Conservation (phyloP, 1,284 basidiomycete genomes). For the Fomitopsis betulina region DNA sequence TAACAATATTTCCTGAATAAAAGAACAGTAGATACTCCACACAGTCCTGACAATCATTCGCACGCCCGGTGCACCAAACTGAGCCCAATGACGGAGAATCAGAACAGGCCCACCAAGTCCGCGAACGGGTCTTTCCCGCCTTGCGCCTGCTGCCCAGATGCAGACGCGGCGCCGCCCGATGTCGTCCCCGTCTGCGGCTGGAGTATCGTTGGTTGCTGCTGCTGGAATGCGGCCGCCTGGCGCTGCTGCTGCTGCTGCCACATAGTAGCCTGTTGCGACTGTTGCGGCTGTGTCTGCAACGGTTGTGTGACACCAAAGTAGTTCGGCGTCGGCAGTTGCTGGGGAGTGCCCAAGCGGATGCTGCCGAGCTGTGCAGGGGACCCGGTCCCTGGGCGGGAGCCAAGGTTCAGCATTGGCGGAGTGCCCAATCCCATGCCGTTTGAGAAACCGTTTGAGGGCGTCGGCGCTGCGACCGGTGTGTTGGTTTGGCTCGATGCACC, state of each 20-base stretch:
- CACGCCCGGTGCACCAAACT: background rate
- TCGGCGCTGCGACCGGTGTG: conserved; percentile 1
- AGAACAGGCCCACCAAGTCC: conserved; percentile 74
- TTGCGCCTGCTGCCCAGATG: conserved; percentile 29
- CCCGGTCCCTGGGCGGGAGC: conserved; percentile 12
- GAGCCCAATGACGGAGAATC: background rate
- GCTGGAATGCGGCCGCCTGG: conserved; percentile 8
- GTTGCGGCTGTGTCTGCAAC: conserved; percentile 13
- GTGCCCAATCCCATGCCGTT: conserved; percentile 10
- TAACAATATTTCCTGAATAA: conserved; percentile 1
- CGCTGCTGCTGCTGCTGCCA: conserved; percentile 16
- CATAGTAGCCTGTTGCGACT: background rate
- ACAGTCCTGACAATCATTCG: background rate
- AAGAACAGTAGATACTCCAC: background rate
- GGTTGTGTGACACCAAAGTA: conserved; percentile 7
- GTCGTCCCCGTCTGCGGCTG: conserved; percentile 11
- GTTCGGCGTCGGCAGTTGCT: conserved; percentile 14
- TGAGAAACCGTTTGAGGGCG: conserved; percentile 5
- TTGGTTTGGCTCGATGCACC: conserved; percentile 2
- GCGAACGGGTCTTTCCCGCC: conserved; percentile 73
- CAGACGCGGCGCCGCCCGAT: conserved; percentile 11
- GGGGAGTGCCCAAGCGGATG: conserved; percentile 27
- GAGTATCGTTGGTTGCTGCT: conserved; percentile 8
- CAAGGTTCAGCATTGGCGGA: conserved; percentile 3
- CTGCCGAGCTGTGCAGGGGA: conserved; percentile 18